These are phyloP conservation scores for Kurtzmaniella fragi DNA, from an alignment of 805 yeast genomes.

Conservation along the genomic window DNA sequence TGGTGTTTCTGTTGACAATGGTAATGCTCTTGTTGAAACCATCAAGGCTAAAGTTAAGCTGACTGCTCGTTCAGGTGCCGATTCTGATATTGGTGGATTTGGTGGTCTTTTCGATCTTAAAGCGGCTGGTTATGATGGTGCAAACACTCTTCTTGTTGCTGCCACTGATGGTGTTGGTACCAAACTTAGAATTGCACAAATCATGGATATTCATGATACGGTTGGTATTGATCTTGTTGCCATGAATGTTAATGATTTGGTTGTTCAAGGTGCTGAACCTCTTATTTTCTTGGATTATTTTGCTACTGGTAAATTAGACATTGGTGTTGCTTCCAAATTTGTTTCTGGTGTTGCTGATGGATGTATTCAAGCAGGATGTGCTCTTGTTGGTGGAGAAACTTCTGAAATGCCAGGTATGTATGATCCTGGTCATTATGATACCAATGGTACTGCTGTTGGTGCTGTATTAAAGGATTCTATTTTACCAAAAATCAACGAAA, in stretches of 20 bases:
- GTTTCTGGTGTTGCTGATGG: conserved; percentile 97
- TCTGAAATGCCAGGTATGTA: conserved; percentile 99
- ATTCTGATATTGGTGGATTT: conserved; percentile 97
- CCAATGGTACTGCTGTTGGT: conserved; percentile 98
- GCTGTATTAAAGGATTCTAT: conserved; percentile 77
- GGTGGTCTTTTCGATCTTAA: conserved; percentile 94
- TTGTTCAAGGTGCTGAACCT: conserved; percentile 99
- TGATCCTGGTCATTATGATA: conserved; percentile 91
- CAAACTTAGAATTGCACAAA: conserved; percentile 90
- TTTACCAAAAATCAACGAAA: conserved; percentile 63
- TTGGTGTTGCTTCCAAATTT: conserved; percentile 77
- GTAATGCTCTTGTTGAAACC: conserved; percentile 83
- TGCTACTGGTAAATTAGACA: conserved; percentile 90
- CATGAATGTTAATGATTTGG: conserved; percentile 96
- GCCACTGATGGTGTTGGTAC: conserved; percentile 99
- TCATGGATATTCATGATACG: conserved; percentile 84
- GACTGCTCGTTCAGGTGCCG: conserved; percentile 93
- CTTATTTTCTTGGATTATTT: conserved; percentile 91
- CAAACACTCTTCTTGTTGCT: conserved; percentile 80
- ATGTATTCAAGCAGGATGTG: conserved; percentile 92
- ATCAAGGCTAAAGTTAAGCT: conserved; percentile 89
- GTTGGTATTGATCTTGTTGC: conserved; percentile 98
- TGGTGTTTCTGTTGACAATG: conserved; percentile 97
- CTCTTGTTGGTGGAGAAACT: conserved; percentile 98
- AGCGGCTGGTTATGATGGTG: conserved; percentile 75